A percentile compares a stretch with the other conserved stretches of the same genome.
phyloP scores from a whole-genome alignment of 805 yeast species.

The Kregervanrija delftensis region DNA sequence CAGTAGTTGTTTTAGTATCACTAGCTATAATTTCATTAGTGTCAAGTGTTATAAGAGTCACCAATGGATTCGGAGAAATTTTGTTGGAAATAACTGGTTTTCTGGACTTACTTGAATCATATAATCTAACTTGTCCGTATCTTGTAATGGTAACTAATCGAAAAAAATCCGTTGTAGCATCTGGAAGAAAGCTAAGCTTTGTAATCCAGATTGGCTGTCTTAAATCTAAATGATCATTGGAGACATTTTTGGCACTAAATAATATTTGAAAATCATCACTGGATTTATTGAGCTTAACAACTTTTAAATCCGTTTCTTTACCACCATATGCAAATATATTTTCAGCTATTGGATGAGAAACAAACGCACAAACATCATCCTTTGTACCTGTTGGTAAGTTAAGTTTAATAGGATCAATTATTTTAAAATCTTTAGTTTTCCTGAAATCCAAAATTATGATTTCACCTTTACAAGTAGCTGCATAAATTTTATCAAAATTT shows the following conservation, averaged over 20 bases:
- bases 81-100: slow-evolving; percentile 55
- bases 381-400: slow-evolving; percentile 24
- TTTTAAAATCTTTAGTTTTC: slow-evolving; percentile 9
- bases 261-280: slow-evolving; percentile 25
- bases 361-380: slow-evolving; percentile 24
- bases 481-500: slow-evolving; percentile 2
- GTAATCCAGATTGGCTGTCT: slow-evolving; percentile 80
- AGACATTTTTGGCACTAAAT: slow-evolving; percentile 79
- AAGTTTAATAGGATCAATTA: slow-evolving; percentile 23
- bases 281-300: slow-evolving; percentile 29
- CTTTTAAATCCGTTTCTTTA: slow-evolving; percentile 64
- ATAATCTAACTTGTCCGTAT: slow-evolving; percentile 69
- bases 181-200: slow-evolving; percentile 39
- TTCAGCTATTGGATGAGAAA: slow-evolving; percentile 8
- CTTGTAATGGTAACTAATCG: slow-evolving; percentile 61
- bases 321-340: slow-evolving; percentile 80
- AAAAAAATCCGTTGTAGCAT: slow-evolving; percentile 33
- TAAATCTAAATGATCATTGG: slow-evolving; percentile 68
- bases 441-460: slow-evolving; percentile 7
- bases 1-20: slow-evolving; percentile 63
- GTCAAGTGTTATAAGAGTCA: slow-evolving; percentile 10
- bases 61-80: slow-evolving; percentile 18
- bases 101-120: slow-evolving; percentile 61
- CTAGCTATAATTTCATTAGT: slow-evolving; percentile 52
- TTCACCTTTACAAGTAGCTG: slow-evolving; percentile 9